Evolutionary conservation across 345 rosid genomes (phyloP), one percentile per base, ranked within the genome.

Genomic region (Clarkia xantiana): DNA sequence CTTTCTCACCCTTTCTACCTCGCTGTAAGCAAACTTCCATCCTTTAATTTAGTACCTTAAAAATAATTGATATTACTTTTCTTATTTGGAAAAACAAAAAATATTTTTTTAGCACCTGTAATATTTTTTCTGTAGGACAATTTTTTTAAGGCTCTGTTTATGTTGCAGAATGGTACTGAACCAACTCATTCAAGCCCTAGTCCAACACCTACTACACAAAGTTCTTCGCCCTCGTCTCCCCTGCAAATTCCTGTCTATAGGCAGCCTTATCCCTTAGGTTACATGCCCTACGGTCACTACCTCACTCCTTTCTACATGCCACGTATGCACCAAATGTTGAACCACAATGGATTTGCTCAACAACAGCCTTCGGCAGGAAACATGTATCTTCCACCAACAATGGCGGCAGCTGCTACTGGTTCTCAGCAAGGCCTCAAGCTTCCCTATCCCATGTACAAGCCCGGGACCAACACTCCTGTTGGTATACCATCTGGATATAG

Each of bases 211-310:
- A 59, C 71, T 47, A 58, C 65, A 34, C 86, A 70, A 64, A 69
- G 54, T 57, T 61, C 83, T 47, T 45, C 72, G 53, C 69, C 85
- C 52, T 66, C 78, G 52, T 51, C 80, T 13, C 78, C 76, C 9
- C 96, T 72, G 42, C 74, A 76, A 19, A 63, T 87, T 62, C 77
- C 71, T 55, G 68, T 81, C 60, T 69, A 68, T 52, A 71, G 82
- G 74, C 88, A 83, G 56, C 84, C 91, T 25, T 84, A 73, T 64
- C 82, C 79, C 58, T 75, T 74, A 36, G 72, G 63, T 60, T 77
- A 65, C 62, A 70, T 72, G 41, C 77, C 79, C 19, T 87, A 77
- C 52, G 80, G 85, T 23, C 88, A 59, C 45, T 87, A 78, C 59
- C 45, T 69, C 22, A 53, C 78, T 41, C 88, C 94, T 0, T 68